Conservation (phyloP, 352 stramenopile genomes). For the Phytophthora rubi region DNA sequence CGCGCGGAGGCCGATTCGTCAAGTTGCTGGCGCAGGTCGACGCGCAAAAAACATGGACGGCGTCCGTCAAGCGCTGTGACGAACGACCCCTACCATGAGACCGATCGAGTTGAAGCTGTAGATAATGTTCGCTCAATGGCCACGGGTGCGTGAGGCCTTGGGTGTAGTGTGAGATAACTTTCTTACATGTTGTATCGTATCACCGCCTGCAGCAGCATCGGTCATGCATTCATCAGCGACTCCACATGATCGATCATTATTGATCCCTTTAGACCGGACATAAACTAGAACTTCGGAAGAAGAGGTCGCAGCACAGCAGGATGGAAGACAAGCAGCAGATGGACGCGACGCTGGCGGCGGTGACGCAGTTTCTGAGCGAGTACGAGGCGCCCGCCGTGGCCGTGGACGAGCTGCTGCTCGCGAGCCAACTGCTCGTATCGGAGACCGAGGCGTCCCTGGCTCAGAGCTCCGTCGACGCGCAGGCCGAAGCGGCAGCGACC, state of each 20-base stretch:
- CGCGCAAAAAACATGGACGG: slow-evolving; percentile 1
- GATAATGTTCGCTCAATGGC: background rate
- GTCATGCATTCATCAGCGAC: background rate
- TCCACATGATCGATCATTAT: background rate
- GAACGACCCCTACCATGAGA: background rate
- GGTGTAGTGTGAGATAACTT: background rate
- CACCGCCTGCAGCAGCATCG: too few relatives aligned
- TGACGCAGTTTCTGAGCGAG: slow-evolving; percentile 32
- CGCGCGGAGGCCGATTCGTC: slow-evolving; percentile 12
- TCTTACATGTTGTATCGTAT: too few relatives aligned
- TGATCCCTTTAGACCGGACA: slow-evolving; percentile 9
- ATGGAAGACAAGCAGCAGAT: slow-evolving; percentile 35
- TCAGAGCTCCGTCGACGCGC: slow-evolving; percentile 9
- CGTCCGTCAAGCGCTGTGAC: background rate
- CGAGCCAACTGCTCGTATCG: slow-evolving; percentile 26
- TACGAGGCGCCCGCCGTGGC: slow-evolving; percentile 13
- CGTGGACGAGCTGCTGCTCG: slow-evolving; percentile 21
- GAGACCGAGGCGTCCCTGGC: slow-evolving; percentile 27
- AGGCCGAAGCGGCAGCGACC: background rate
- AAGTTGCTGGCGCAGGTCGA: slow-evolving; percentile 6
- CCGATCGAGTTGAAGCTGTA: slow-evolving; percentile 16
- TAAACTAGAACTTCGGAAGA: slow-evolving; percentile 9
- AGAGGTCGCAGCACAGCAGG: background rate
- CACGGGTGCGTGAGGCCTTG: background rate
- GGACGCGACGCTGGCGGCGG: slow-evolving; percentile 26